phyloP scores from a whole-genome alignment of 306 rosid species.

The Erythrophleum fordii region DNA sequence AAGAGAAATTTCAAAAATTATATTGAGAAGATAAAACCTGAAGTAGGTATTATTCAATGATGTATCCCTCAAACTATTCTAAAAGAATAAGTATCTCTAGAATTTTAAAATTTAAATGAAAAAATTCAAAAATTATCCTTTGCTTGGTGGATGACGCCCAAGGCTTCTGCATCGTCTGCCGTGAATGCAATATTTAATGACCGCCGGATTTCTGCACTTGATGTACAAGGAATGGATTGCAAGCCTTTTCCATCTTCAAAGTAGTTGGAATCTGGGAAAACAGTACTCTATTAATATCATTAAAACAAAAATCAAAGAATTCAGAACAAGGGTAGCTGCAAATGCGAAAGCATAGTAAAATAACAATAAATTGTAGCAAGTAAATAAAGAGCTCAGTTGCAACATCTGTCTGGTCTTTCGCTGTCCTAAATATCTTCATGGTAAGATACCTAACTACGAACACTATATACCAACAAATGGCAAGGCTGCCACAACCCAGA shows the following conservation, averaged over 20 bases:
- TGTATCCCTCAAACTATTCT: too few species aligned
- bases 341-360: not conserved
- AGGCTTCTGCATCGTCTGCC: conserved; percentile 73
- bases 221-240: conserved; percentile 91
- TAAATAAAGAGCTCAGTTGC: not conserved
- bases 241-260: conserved; percentile 77
- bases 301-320: too few species aligned
- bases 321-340: too few species aligned
- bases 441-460: too few species aligned
- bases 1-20: conserved; percentile 28
- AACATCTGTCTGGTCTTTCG: not conserved
- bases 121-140: conserved; percentile 67
- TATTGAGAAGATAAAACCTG: conserved; percentile 25
- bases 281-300: not conserved
- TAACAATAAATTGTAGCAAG: not conserved
- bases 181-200: conserved; percentile 60
- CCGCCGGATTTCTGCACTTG: conserved; percentile 70
- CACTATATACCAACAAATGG: too few species aligned
- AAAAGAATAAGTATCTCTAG: conserved; percentile 23
- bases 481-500: not conserved
- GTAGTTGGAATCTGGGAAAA: conserved; percentile 79
- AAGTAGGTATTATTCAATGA: not conserved
- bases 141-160: conserved; percentile 74
- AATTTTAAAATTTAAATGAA: conserved; percentile 28
- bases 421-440: not conserved